phyloP scores from a whole-genome alignment of 2,329 filamentous ascomycete species.

The Curvularia eragrostidis region DNA sequence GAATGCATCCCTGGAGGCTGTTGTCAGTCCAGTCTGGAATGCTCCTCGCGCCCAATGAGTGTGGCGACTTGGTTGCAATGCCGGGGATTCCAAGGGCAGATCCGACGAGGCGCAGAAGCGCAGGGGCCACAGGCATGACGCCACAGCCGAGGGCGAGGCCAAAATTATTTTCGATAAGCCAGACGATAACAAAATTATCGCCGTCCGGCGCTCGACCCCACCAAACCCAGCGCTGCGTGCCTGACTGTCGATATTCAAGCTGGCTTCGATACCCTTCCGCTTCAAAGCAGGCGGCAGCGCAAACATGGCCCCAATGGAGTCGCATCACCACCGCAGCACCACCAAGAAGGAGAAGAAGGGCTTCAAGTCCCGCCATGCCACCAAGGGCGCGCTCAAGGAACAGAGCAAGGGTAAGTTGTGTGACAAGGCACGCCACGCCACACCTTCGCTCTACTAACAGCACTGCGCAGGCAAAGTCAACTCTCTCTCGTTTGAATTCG shows the following conservation, averaged over 20 bases:
- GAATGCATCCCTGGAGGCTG: background rate
- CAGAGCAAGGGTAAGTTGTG: slow-evolving; percentile 73
- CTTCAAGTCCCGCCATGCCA: slow-evolving; percentile 91
- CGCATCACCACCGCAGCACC: slow-evolving; percentile 89
- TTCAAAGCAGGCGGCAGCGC: slow-evolving; percentile 77
- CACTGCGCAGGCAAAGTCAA: slow-evolving; percentile 73
- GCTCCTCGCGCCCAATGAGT: background rate
- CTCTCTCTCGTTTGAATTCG: slow-evolving; percentile 64
- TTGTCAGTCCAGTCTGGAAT: background rate
- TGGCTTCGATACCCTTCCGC: slow-evolving; percentile 68
- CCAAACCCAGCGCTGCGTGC: slow-evolving; percentile 15
- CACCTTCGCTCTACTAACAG: slow-evolving; percentile 19
- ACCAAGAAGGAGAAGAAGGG: slow-evolving; percentile 88
- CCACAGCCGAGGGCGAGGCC: slow-evolving; percentile 26
- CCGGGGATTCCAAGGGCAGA: background rate
- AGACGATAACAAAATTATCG: slow-evolving; percentile 32
- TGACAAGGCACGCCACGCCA: background rate
- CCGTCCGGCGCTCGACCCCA: slow-evolving; percentile 30
- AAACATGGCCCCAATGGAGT: slow-evolving; percentile 72
- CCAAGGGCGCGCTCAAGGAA: slow-evolving; percentile 86
- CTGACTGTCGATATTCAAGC: slow-evolving; percentile 30
- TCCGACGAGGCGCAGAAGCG: background rate
- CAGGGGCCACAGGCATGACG: slow-evolving; percentile 18
- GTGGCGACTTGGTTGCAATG: background rate
- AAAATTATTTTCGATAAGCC: slow-evolving; percentile 19